These are phyloP conservation scores for Anisogramma anomala DNA, from an alignment of 2,329 filamentous ascomycete genomes.

Conservation along the genomic window DNA sequence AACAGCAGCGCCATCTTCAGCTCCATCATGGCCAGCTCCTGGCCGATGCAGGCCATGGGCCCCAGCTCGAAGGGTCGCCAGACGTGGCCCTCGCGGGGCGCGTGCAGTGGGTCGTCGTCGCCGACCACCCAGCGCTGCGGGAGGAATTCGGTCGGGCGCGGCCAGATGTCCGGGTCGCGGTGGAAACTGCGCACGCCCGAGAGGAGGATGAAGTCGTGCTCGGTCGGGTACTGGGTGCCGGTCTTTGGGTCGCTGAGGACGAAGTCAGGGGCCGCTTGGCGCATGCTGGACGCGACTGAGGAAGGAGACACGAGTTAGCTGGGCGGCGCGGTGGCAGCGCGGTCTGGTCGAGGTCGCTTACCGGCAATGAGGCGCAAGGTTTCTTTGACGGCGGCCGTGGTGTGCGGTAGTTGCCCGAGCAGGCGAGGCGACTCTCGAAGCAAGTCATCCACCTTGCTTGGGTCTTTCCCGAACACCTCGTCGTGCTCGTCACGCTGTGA, in stretches of 20 bases:
- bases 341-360: neutral
- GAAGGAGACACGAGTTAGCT: constrained; percentile 21
- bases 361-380: constrained; percentile 33
- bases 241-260: constrained; percentile 22
- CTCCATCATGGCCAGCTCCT: constrained; percentile 25
- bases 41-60: constrained; percentile 25
- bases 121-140: constrained; percentile 32
- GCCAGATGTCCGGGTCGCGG: constrained; percentile 25
- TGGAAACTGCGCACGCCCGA: constrained; percentile 20
- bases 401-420: constrained; percentile 39
- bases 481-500: constrained; percentile 20
- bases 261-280: constrained; percentile 22
- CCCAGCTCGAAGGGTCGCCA: constrained; percentile 29
- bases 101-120: constrained; percentile 17
- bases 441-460: constrained; percentile 23
- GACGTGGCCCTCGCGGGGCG: constrained; percentile 15
- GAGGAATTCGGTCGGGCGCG: constrained; percentile 26
- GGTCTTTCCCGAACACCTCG: constrained; percentile 17
- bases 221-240: constrained; percentile 26
- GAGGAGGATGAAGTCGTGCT: constrained; percentile 20
- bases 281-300: constrained; percentile 29
- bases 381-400: constrained; percentile 42
- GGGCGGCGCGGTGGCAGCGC: neutral
- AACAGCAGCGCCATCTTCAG: constrained; percentile 20
- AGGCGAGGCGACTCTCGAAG: constrained; percentile 30